These are phyloP conservation scores for Amesomyces nigricolor DNA, from an alignment of 2,329 filamentous ascomycete genomes.

Conservation along the genomic window DNA sequence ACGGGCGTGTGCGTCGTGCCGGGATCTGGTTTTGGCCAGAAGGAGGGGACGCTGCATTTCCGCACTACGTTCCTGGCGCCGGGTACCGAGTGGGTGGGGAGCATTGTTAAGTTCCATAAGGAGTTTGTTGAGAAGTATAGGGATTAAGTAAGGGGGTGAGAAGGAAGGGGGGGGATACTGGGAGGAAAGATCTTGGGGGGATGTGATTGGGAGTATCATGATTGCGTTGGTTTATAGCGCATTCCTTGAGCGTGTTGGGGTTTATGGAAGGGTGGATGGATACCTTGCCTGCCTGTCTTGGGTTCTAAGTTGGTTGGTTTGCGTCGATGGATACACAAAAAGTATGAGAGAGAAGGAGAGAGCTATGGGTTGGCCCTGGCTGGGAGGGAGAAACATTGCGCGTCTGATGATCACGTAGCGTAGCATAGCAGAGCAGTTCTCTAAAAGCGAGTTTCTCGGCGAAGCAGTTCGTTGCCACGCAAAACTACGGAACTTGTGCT, in stretches of 20 bases:
- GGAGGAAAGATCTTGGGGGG: background rate
- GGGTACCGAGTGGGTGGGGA: constrained; percentile 87
- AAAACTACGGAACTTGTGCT: background rate
- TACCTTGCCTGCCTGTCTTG: background rate
- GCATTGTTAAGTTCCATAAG: constrained; percentile 84
- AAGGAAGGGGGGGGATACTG: background rate
- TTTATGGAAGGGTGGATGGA: background rate
- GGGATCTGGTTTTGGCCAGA: constrained; percentile 90
- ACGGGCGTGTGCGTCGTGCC: constrained; percentile 94
- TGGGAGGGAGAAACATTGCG: background rate
- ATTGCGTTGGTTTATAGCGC: background rate
- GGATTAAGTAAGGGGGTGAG: constrained; percentile 25
- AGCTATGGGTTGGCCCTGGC: background rate
- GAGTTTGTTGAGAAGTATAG: constrained; percentile 82
- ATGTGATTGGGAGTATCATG: background rate
- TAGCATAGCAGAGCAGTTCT: background rate
- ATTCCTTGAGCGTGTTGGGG: background rate
- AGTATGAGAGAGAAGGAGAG: background rate
- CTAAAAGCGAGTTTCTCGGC: background rate
- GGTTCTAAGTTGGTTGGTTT: too few relatives aligned
- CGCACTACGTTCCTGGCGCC: constrained; percentile 94
- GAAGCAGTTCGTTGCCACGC: too few relatives aligned
- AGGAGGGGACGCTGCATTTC: constrained; percentile 86
- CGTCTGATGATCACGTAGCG: background rate
- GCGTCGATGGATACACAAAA: background rate